Evolutionary conservation across 148 eudicot genomes (phyloP), one percentile per base, ranked within the genome.

Genomic region (Linanthus parryae): DNA sequence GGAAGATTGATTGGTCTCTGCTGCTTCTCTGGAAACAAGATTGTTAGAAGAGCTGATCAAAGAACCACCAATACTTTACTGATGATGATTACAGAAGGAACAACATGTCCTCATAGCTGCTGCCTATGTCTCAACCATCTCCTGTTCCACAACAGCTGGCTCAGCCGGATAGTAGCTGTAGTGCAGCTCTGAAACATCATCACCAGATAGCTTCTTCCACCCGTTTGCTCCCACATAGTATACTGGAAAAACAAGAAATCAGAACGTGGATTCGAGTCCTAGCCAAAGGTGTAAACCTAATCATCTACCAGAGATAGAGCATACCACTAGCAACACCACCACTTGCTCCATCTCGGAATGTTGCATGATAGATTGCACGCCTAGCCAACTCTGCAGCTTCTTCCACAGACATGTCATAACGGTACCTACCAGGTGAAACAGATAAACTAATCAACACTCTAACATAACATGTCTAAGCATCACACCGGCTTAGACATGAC

Each of bases 281-380:
- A 16, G 21, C 24, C 34, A 44, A 24, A 20, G 42, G 28, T 19
- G 10, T 30, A 13, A 12, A 5, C 39, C 26, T n/a, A n/a, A 42
- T 34, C 24, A 21, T 22, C 25, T 25, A 5, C n/a, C 12, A 47
- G 42, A 38, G 34, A 53, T 70, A 47, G 52, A 8, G 36, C 62
- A 25, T 84, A 92, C 99, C 99, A 50, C 95, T 92, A 33, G 80
- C 91, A 57, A 84, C 96, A 43, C 96, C 96, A 66, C 96, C 96
- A 84, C 99, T 92, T 53, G 99, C 96, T 42, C 91, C 99, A 68
- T 92, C 96, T 66, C 99, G 83, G 78, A 84, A 88, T 4, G 99
- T 92, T 3, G 96, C 96, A 52, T 79, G 95, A 72, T 92, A 92
- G 34, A 92, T 92, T 15, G 96, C 62, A 54, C 99, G 71, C 63